A percentile compares a stretch with the other conserved stretches of the same genome.
phyloP scores from a whole-genome alignment of 352 stramenopile genomes.

The Globisporangium polare region DNA sequence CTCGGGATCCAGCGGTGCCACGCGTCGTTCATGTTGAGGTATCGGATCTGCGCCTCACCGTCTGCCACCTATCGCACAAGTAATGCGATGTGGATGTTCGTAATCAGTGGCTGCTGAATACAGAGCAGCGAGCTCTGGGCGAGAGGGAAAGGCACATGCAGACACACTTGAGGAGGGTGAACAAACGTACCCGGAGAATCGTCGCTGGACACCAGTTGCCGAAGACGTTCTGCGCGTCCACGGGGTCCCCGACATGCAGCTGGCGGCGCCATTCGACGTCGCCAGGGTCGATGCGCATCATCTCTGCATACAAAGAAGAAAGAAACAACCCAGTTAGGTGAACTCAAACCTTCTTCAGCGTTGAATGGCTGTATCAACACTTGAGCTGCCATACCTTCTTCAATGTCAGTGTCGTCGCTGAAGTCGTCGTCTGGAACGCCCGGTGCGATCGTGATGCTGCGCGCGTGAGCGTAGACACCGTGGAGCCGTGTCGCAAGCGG shows the following conservation, averaged over 20 bases:
- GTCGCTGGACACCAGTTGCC: conserved; percentile 79
- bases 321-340: conserved; percentile 9
- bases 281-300: conserved; percentile 73
- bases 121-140: neutral
- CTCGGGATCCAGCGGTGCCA: conserved; percentile 67
- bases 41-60: conserved; percentile 62
- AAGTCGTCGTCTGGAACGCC: neutral
- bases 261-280: conserved; percentile 72
- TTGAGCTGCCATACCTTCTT: conserved; percentile 46
- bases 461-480: neutral
- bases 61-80: conserved; percentile 33
- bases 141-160: neutral
- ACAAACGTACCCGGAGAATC: conserved; percentile 32
- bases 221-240: conserved; percentile 82
- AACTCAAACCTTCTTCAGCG: neutral
- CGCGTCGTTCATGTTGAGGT: conserved; percentile 78
- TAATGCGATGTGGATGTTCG: neutral
- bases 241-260: conserved; percentile 50
- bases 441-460: neutral
- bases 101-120: neutral
- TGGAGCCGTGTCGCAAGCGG: neutral
- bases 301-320: conserved; percentile 37
- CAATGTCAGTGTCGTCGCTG: conserved; percentile 70
- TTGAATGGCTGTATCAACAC: neutral
- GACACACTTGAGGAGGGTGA: neutral